Evolutionary conservation across 805 yeast species (phyloP).

Genomic region (Phaffomyces thermotolerans): DNA sequence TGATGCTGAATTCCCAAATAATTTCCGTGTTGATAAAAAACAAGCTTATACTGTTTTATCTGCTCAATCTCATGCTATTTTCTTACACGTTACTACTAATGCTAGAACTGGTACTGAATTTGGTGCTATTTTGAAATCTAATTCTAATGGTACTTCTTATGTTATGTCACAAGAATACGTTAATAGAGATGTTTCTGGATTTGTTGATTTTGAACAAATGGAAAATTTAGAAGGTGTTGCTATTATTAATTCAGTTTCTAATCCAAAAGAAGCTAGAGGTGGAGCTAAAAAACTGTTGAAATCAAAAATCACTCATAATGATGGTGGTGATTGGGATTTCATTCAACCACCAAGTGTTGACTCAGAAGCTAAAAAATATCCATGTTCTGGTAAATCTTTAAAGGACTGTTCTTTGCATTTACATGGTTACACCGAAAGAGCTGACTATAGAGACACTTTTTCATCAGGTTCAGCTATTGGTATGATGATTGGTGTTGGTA

Average conservation of each 20-base stretch:
- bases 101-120: constrained; percentile 43
- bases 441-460: constrained; percentile 75
- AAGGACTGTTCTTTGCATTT: constrained; percentile 72
- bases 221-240: constrained; percentile 82
- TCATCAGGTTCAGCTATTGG: constrained; percentile 90
- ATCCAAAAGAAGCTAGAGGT: constrained; percentile 36
- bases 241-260: constrained; percentile 61
- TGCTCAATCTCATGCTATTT: constrained; percentile 61
- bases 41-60: constrained; percentile 77
- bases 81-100: constrained; percentile 75
- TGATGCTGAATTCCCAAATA: constrained; percentile 70
- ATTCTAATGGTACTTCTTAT: constrained; percentile 85
- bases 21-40: constrained; percentile 49
- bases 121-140: constrained; percentile 82
- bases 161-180: constrained; percentile 61
- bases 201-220: constrained; percentile 82
- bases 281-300: constrained; percentile 52
- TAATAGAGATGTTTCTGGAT: constrained; percentile 67
- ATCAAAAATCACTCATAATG: constrained; percentile 77
- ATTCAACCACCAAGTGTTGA: constrained; percentile 64
- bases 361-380: constrained; percentile 48
- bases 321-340: constrained; percentile 82
- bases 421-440: constrained; percentile 86
- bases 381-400: constrained; percentile 44
- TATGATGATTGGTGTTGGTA: constrained; percentile 85